A percentile compares a stretch with the other conserved stretches of the same genome.
phyloP scores from a whole-genome alignment of 73 alveolate genomes.

The Tetrahymena thermophila region DNA sequence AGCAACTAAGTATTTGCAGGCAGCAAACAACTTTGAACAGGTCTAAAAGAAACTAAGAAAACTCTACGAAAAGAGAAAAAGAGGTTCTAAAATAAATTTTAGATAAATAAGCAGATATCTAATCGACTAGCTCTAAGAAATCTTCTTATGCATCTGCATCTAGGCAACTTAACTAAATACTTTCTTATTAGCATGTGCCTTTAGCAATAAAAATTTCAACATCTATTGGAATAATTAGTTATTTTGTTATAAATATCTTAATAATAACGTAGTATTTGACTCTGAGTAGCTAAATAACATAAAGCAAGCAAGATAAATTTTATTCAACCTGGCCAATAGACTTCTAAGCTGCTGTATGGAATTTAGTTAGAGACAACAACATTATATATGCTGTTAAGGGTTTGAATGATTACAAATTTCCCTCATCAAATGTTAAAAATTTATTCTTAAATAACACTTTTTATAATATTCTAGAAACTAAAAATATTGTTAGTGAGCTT shows the following conservation, averaged over 20 bases:
- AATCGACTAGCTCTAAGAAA: not conserved
- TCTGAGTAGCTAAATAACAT: not conserved
- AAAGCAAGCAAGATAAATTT: not conserved
- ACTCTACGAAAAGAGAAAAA: not conserved
- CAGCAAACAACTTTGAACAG: not conserved
- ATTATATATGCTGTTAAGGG: not conserved
- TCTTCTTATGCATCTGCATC: not conserved
- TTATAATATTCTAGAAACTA: not conserved
- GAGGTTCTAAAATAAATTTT: not conserved
- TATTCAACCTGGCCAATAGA: not conserved
- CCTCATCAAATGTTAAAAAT: not conserved
- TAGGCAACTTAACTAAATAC: not conserved
- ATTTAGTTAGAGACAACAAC: not conserved
- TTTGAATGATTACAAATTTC: not conserved
- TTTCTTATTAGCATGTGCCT: not conserved
- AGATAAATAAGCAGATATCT: not conserved
- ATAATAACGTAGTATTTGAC: not conserved
- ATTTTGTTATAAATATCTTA: not conserved
- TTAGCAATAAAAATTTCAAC: not conserved
- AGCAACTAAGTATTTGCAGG: not conserved
- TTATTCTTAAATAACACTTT: not conserved
- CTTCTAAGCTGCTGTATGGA: not conserved
- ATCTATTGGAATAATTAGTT: not conserved
- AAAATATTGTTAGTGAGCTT: not conserved
- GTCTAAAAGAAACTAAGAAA: not conserved